Percentiles rank a stretch among this genome's conserved stretches.
phyloP scores from a whole-genome alignment of 2,329 filamentous ascomycete genomes.

The Fusarium verrucosum region DNA sequence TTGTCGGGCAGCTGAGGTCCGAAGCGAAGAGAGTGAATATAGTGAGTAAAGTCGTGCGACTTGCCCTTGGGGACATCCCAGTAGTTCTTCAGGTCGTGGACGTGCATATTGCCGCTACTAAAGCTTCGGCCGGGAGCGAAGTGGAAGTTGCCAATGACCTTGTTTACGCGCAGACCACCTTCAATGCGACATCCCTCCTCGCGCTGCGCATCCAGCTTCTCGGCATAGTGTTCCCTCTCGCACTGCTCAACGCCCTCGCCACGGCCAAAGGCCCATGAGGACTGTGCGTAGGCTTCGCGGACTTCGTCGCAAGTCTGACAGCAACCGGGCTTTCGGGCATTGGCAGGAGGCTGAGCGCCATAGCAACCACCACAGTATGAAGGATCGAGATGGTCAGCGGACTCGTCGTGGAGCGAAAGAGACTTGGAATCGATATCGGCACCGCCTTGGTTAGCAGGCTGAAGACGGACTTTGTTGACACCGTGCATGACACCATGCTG shows the following conservation, averaged over 20 bases:
- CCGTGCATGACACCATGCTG: slow-evolving; percentile 95
- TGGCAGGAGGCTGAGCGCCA: slow-evolving; percentile 77
- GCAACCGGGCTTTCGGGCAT: slow-evolving; percentile 82
- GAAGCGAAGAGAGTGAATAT: slow-evolving; percentile 88
- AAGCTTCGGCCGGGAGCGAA: slow-evolving; percentile 96
- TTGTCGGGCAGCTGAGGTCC: slow-evolving; percentile 87
- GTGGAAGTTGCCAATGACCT: slow-evolving; percentile 98
- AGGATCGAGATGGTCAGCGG: slow-evolving; percentile 82
- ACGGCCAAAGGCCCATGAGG: slow-evolving; percentile 92
- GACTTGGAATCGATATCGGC: slow-evolving; percentile 75
- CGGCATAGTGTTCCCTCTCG: slow-evolving; percentile 90
- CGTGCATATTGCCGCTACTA: slow-evolving; percentile 95
- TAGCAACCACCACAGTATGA: slow-evolving; percentile 95
- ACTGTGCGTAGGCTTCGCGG: slow-evolving; percentile 87
- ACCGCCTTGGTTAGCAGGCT: slow-evolving; percentile 77
- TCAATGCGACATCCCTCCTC: slow-evolving; percentile 95
- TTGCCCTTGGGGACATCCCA: slow-evolving; percentile 75
- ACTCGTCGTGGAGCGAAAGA: slow-evolving; percentile 72
- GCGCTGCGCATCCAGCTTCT: slow-evolving; percentile 86
- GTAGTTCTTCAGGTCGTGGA: slow-evolving; percentile 97
- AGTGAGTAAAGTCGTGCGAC: slow-evolving; percentile 88
- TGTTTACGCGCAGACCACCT: slow-evolving; percentile 92
- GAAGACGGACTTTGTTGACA: slow-evolving; percentile 87
- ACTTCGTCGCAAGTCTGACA: slow-evolving; percentile 98
- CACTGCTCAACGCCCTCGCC: slow-evolving; percentile 96